Percentiles rank a stretch among this genome's conserved stretches.
Conservation (phyloP, 1,284 basidiomycete species). For the Cryptococcus amylolentus region DNA sequence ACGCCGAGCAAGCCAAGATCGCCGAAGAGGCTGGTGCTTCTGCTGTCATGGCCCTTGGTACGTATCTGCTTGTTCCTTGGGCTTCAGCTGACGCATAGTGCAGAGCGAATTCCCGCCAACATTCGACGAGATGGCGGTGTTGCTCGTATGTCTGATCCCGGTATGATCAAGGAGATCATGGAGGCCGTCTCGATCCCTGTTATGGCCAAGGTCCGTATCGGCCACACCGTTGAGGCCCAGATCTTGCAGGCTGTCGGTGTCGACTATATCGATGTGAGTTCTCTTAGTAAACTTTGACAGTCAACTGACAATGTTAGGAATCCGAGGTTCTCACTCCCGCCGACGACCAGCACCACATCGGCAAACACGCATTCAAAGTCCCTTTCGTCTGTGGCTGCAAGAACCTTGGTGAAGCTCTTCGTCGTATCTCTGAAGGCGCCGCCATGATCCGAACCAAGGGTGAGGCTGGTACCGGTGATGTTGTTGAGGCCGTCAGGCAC, state of each 20-base stretch:
- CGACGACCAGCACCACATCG: slow-evolving; percentile 74
- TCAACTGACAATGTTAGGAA: slow-evolving; percentile 52
- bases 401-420: slow-evolving; percentile 76
- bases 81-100: neutral
- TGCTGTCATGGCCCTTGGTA: slow-evolving; percentile 86
- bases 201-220: slow-evolving; percentile 68
- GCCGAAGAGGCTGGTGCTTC: slow-evolving; percentile 97
- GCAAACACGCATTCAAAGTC: slow-evolving; percentile 86
- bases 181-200: slow-evolving; percentile 80
- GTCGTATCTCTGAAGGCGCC: slow-evolving; percentile 94
- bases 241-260: slow-evolving; percentile 92
- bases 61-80: slow-evolving; percentile 3
- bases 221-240: slow-evolving; percentile 84
- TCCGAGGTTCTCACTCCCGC: slow-evolving; percentile 95
- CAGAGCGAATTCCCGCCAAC: slow-evolving; percentile 90
- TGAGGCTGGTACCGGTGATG: slow-evolving; percentile 95
- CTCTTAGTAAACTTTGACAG: neutral
- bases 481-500: slow-evolving; percentile 95
- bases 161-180: slow-evolving; percentile 95
- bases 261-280: slow-evolving; percentile 82
- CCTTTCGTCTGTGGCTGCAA: slow-evolving; percentile 61
- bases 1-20: slow-evolving; percentile 69
- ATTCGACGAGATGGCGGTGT: slow-evolving; percentile 88
- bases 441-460: slow-evolving; percentile 95
- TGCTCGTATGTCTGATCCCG: slow-evolving; percentile 91